Evolutionary conservation across 1,284 basidiomycete genomes (phyloP).

Genomic region (Ganoderma multipileum): DNA sequence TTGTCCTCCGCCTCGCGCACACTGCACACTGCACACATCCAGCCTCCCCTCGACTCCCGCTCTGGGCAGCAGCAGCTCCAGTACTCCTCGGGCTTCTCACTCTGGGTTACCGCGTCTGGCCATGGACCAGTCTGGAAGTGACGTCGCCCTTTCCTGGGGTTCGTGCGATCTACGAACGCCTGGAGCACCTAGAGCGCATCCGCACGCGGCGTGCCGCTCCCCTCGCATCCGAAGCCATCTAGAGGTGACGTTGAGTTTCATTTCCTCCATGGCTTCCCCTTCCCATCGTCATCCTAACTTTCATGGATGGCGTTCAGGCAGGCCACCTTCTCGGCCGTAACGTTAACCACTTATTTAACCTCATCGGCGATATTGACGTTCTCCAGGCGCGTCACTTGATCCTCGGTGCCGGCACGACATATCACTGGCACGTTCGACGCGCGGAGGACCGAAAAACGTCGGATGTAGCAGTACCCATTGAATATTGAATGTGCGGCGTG

Average conservation of each 20-base stretch:
- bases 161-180: not conserved
- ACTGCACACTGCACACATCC: not conserved
- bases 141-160: not conserved
- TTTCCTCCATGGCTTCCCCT: not conserved
- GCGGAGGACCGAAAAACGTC: not conserved
- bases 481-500: not conserved
- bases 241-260: not conserved
- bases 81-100: not conserved
- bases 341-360: constrained; percentile 9
- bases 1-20: not conserved
- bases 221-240: not conserved
- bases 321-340: not conserved
- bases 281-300: not conserved
- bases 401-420: not conserved
- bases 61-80: not conserved
- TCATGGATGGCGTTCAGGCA: not conserved
- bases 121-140: no score
- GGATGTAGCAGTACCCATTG: not conserved
- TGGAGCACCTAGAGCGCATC: not conserved
- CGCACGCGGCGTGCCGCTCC: not conserved
- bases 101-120: not conserved
- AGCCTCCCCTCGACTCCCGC: not conserved
- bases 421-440: not conserved
- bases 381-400: not conserved
- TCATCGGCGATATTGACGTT: not conserved